Evolutionary conservation across 2,329 filamentous ascomycete genomes (phyloP).

Genomic region (Beauveria caledonica): DNA sequence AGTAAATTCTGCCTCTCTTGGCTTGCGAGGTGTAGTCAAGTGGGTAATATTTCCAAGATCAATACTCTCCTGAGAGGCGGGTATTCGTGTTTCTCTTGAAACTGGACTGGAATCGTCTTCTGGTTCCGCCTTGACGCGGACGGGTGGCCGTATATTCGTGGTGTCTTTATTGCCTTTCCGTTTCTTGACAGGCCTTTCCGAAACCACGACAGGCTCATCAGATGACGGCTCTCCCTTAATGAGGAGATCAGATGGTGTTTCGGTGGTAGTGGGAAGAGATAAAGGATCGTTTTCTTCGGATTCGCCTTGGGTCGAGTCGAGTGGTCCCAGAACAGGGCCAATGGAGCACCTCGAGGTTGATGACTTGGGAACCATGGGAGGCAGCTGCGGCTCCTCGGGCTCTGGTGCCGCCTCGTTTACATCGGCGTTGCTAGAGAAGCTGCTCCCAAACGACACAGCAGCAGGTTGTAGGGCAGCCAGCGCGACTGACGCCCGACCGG

Average conservation of each 20-base stretch:
- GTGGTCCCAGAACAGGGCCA: conserved; percentile 7
- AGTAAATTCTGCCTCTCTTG: conserved; percentile 19
- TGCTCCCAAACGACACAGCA: background rate
- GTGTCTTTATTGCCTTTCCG: conserved; percentile 29
- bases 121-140: conserved; percentile 36
- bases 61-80: conserved; percentile 44
- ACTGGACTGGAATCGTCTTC: conserved; percentile 23
- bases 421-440: conserved; percentile 7
- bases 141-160: conserved; percentile 17
- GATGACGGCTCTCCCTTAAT: conserved; percentile 48
- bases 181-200: conserved; percentile 41
- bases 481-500: conserved; percentile 1
- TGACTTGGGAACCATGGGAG: conserved; percentile 19
- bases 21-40: conserved; percentile 30
- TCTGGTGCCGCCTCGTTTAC: conserved; percentile 6
- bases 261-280: conserved; percentile 12
- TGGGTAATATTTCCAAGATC: conserved; percentile 39
- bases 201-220: conserved; percentile 42
- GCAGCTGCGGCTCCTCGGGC: conserved; percentile 18
- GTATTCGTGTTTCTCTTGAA: conserved; percentile 13
- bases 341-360: conserved; percentile 4
- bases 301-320: conserved; percentile 23
- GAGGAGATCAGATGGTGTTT: conserved; percentile 7
- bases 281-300: conserved; percentile 19
- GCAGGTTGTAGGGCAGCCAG: background rate